Evolutionary conservation across 768 basidiomycete species (phyloP).

Genomic region (Tulasnella sp.): DNA sequence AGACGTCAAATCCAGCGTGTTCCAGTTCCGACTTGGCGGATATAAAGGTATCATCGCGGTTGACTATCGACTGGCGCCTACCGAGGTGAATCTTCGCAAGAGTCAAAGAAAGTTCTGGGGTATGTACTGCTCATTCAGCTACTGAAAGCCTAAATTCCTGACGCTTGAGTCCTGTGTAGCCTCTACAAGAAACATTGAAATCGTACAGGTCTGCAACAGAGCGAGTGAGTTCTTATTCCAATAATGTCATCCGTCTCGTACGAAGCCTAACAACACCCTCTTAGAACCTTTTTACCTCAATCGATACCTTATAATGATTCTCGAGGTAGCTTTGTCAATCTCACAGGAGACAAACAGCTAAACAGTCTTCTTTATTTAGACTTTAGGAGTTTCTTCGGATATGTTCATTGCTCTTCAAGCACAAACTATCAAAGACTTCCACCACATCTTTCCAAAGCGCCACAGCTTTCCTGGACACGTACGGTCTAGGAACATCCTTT

Average conservation of each 20-base stretch:
- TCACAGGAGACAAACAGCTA: neutral
- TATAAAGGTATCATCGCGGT: constrained; percentile 42
- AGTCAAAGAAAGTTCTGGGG: constrained; percentile 59
- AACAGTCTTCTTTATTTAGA: constrained; percentile 40
- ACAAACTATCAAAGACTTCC: constrained; percentile 40
- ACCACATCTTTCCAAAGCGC: constrained; percentile 33
- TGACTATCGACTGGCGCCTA: constrained; percentile 40
- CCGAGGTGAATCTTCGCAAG: constrained; percentile 39
- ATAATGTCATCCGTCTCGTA: neutral
- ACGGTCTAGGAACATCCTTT: constrained; percentile 49
- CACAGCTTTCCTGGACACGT: constrained; percentile 39
- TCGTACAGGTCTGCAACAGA: constrained; percentile 50
- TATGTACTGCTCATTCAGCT: neutral
- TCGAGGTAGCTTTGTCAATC: constrained; percentile 30
- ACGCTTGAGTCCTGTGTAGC: constrained; percentile 22
- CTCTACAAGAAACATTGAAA: constrained; percentile 41
- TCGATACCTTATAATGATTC: constrained; percentile 50
- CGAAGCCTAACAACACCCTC: neutral
- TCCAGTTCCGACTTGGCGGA: constrained; percentile 23
- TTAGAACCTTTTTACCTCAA: constrained; percentile 18
- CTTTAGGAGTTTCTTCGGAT: constrained; percentile 41
- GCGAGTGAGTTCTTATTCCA: constrained; percentile 29
- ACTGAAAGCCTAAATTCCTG: neutral
- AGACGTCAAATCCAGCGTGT: constrained; percentile 36
- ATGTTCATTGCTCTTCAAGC: constrained; percentile 46